phyloP scores from a whole-genome alignment of 1,284 basidiomycete species.

The Kalmanozyma brasiliensis region DNA sequence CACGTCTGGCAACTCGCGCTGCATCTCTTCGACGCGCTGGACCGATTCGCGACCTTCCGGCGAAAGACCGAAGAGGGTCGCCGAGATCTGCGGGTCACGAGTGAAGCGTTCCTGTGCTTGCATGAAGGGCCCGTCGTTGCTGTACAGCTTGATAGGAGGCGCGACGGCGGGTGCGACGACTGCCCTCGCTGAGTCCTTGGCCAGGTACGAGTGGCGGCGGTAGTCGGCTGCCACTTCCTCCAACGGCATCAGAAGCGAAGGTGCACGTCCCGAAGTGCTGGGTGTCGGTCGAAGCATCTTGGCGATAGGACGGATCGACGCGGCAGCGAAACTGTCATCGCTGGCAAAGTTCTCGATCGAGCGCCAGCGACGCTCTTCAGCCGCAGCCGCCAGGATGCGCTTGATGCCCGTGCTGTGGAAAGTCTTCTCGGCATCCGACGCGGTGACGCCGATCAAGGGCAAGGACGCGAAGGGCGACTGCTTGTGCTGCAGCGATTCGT shows the following conservation, averaged over 20 bases:
- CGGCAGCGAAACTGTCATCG: slow-evolving; percentile 74
- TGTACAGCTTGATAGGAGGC: slow-evolving; percentile 80
- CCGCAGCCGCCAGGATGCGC: slow-evolving; percentile 71
- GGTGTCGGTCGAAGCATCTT: slow-evolving; percentile 67
- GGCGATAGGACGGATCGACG: slow-evolving; percentile 66
- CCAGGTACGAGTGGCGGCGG: slow-evolving; percentile 82
- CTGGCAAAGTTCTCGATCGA: slow-evolving; percentile 67
- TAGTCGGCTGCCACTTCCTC: slow-evolving; percentile 74
- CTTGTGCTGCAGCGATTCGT: slow-evolving; percentile 76
- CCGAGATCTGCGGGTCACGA: slow-evolving; percentile 74
- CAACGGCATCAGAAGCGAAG: slow-evolving; percentile 73
- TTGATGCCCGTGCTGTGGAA: slow-evolving; percentile 74
- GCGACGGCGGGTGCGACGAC: slow-evolving; percentile 85
- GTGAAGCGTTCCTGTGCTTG: slow-evolving; percentile 75
- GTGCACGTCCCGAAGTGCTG: slow-evolving; percentile 50
- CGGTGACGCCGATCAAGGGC: slow-evolving; percentile 75
- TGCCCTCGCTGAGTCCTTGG: slow-evolving; percentile 81
- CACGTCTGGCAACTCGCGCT: slow-evolving; percentile 74
- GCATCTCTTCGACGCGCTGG: slow-evolving; percentile 72
- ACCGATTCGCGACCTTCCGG: slow-evolving; percentile 76
- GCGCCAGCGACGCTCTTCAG: slow-evolving; percentile 42
- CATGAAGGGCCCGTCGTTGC: slow-evolving; percentile 81
- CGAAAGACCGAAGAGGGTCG: slow-evolving; percentile 87
- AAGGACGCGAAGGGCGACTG: slow-evolving; percentile 78
- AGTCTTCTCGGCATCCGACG: slow-evolving; percentile 74